phyloP scores from a whole-genome alignment of 441 rosid genomes.

The Gossypium gossypioides region DNA sequence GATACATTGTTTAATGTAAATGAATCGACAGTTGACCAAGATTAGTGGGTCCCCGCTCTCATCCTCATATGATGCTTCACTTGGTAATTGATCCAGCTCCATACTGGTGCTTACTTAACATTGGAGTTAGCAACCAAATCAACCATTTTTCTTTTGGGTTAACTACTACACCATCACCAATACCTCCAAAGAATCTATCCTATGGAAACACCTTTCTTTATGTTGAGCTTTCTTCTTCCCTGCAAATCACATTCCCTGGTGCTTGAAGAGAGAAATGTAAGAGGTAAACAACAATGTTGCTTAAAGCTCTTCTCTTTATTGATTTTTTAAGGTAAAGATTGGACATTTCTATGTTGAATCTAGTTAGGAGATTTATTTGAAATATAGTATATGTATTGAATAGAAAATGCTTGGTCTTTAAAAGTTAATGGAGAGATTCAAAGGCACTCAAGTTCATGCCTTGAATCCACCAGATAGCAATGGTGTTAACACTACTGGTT shows the following conservation, averaged over 20 bases:
- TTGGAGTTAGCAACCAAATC: slow-evolving; percentile 41
- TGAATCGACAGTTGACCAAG: slow-evolving; percentile 10
- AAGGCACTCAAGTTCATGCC: slow-evolving; percentile 63
- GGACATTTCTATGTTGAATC: too few relatives aligned
- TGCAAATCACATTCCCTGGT: too few relatives aligned
- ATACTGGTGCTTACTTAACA: neutral
- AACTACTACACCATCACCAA: slow-evolving; percentile 12
- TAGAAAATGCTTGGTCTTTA: slow-evolving; percentile 43
- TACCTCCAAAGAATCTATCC: slow-evolving; percentile 8
- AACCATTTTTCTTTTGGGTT: slow-evolving; percentile 9
- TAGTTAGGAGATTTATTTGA: too few relatives aligned
- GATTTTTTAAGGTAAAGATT: too few relatives aligned
- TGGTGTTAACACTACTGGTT: slow-evolving; percentile 17
- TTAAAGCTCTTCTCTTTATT: too few relatives aligned
- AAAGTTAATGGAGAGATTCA: slow-evolving; percentile 51
- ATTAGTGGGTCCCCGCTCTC: neutral
- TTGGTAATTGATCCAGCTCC: slow-evolving; percentile 16
- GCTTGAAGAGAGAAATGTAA: too few relatives aligned
- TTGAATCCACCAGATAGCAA: slow-evolving; percentile 35
- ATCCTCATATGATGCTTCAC: neutral
- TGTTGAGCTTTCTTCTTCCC: too few relatives aligned
- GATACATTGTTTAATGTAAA: neutral
- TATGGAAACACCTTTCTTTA: too few relatives aligned
- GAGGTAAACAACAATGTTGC: too few relatives aligned
- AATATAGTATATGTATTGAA: too few relatives aligned